Conservation (phyloP, 768 basidiomycete species). For the Inosperma sp. region DNA sequence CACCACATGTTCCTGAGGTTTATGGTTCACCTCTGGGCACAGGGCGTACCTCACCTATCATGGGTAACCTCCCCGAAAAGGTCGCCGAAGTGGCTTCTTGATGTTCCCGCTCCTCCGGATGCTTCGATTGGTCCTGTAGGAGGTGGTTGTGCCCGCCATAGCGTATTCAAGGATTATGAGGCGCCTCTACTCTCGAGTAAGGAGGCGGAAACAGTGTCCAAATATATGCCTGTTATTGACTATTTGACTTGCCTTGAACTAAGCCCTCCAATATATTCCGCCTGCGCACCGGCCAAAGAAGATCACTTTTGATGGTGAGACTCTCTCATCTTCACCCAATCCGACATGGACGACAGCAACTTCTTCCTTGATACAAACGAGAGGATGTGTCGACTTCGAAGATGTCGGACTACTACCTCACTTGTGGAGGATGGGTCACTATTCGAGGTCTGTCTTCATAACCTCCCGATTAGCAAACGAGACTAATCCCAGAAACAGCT, state of each 20-base stretch:
- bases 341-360: conserved; percentile 7
- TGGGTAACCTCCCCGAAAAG: conserved; percentile 1
- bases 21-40: too few species aligned
- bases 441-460: neutral
- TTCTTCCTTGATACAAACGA: conserved; percentile 1
- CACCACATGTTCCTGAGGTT: too few species aligned
- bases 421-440: neutral
- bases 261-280: neutral
- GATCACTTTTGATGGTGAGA: neutral
- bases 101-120: neutral
- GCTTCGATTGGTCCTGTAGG: conserved; percentile 15
- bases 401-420: conserved; percentile 2
- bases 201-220: conserved; percentile 14
- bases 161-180: conserved; percentile 17
- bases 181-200: conserved; percentile 21
- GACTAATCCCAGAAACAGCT: too few species aligned
- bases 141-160: conserved; percentile 17
- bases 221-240: conserved; percentile 9
- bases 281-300: neutral
- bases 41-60: too few species aligned
- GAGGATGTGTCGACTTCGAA: conserved; percentile 1
- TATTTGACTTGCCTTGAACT: neutral
- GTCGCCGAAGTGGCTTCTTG: conserved; percentile 5
- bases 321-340: conserved; percentile 2
- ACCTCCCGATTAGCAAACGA: too few species aligned